Conservation (phyloP, 306 rosid genomes). For the Trifolium pratense region DNA sequence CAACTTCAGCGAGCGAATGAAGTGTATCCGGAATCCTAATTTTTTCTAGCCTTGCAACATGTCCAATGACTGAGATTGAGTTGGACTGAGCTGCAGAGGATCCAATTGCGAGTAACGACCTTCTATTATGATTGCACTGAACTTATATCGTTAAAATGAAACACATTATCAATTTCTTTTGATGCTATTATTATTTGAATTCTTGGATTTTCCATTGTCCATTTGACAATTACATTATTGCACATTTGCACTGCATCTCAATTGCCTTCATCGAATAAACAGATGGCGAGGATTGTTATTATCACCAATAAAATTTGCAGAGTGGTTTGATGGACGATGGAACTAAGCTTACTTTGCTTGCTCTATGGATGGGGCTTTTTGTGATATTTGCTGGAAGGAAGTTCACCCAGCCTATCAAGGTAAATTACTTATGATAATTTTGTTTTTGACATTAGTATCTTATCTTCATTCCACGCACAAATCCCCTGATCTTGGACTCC, state of each 20-base stretch:
- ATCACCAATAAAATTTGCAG: constrained; percentile 50
- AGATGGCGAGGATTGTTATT: constrained; percentile 5
- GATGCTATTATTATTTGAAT: constrained; percentile 7
- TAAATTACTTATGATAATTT: constrained; percentile 37
- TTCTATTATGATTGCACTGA: not conserved
- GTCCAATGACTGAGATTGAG: not conserved
- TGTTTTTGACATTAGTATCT: constrained; percentile 1
- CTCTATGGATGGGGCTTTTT: constrained; percentile 77
- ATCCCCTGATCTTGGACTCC: constrained; percentile 31
- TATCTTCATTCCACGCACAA: not conserved
- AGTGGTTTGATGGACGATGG: constrained; percentile 83
- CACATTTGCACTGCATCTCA: not conserved
- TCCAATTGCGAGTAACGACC: not conserved
- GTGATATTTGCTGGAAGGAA: constrained; percentile 88
- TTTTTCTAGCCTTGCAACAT: not conserved
- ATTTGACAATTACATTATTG: constrained; percentile 4
- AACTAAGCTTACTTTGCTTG: constrained; percentile 64
- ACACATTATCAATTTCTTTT: not conserved
- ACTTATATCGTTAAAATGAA: not conserved
- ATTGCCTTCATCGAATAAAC: constrained; percentile 25
- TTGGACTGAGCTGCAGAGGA: not conserved
- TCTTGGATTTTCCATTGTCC: not conserved
- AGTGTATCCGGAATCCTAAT: not conserved
- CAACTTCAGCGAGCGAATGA: not conserved
- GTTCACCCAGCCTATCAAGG: constrained; percentile 92